A percentile compares a stretch with the other conserved stretches of the same genome.
Conservation (phyloP, 2,329 filamentous ascomycete genomes). For the Ophidiomyces ophidiicola region DNA sequence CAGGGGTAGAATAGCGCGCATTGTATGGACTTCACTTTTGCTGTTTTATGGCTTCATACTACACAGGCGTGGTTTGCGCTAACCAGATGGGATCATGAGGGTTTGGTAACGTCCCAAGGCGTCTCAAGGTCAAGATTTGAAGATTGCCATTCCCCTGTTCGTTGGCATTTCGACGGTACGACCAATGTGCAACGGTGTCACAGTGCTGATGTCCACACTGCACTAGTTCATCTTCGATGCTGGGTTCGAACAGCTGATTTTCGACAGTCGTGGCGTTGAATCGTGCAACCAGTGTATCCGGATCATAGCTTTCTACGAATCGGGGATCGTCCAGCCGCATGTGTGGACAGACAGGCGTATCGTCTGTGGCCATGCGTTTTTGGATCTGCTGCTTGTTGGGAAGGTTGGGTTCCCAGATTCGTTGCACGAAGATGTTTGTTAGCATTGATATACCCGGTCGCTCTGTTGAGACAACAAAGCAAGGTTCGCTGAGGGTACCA, state of each 20-base stretch:
- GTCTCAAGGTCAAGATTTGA: constrained; percentile 3
- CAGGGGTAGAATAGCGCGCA: no score
- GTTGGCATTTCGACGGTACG: neutral
- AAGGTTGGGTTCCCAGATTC: neutral
- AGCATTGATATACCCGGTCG: neutral
- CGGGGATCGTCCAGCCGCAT: neutral
- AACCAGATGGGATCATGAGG: constrained; percentile 5
- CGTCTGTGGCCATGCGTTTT: neutral
- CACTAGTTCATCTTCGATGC: neutral
- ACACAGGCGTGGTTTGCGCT: no score
- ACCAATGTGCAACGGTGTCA: constrained; percentile 3
- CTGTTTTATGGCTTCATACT: no score
- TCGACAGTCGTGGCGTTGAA: neutral
- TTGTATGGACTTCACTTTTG: no score
- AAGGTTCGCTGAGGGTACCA: neutral
- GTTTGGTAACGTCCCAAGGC: constrained; percentile 1
- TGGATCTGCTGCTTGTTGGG: neutral
- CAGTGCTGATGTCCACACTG: neutral
- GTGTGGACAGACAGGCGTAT: constrained; percentile 1
- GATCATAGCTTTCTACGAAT: neutral
- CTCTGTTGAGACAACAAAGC: neutral
- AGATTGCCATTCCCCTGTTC: neutral
- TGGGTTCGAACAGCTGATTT: neutral
- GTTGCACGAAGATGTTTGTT: neutral
- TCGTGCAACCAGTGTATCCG: neutral